These are phyloP conservation scores for Paraphoma chrysanthemicola DNA, from an alignment of 2,329 filamentous ascomycete species.

Conservation along the genomic window DNA sequence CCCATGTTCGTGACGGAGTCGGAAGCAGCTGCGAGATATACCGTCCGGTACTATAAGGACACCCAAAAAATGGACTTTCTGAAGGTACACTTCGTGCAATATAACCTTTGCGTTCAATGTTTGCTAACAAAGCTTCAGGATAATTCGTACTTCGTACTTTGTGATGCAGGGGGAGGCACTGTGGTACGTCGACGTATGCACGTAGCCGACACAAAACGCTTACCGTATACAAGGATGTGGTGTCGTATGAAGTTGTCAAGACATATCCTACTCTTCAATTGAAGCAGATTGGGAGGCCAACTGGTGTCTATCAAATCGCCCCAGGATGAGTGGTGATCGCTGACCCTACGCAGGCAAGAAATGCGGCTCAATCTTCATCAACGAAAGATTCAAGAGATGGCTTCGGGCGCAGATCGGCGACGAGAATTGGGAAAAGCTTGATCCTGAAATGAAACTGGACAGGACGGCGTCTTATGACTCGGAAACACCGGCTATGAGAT, in stretches of 20 bases:
- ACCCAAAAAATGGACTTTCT: conserved; percentile 16
- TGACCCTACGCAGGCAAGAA: conserved; percentile 12
- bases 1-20: conserved; percentile 36
- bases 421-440: conserved; percentile 20
- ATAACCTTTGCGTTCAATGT: neutral
- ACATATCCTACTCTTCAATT: conserved; percentile 17
- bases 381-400: conserved; percentile 31
- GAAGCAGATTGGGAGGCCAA: conserved; percentile 16
- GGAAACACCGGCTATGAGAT: conserved; percentile 24
- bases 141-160: conserved; percentile 18
- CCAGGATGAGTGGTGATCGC: neutral
- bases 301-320: neutral
- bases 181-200: conserved; percentile 11
- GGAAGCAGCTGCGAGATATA: conserved; percentile 37
- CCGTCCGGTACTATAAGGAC: conserved; percentile 26
- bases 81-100: neutral
- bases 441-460: conserved; percentile 15
- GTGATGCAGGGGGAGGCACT: conserved; percentile 26
- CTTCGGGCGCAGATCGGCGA: conserved; percentile 23
- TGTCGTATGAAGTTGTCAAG: conserved; percentile 22
- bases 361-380: conserved; percentile 33
- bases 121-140: neutral
- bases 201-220: neutral
- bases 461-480: conserved; percentile 22
- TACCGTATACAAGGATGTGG: conserved; percentile 20